Evolutionary conservation across 768 basidiomycete genomes (phyloP), one percentile per base, ranked within the genome.

Genomic region (Mycena crocata): DNA sequence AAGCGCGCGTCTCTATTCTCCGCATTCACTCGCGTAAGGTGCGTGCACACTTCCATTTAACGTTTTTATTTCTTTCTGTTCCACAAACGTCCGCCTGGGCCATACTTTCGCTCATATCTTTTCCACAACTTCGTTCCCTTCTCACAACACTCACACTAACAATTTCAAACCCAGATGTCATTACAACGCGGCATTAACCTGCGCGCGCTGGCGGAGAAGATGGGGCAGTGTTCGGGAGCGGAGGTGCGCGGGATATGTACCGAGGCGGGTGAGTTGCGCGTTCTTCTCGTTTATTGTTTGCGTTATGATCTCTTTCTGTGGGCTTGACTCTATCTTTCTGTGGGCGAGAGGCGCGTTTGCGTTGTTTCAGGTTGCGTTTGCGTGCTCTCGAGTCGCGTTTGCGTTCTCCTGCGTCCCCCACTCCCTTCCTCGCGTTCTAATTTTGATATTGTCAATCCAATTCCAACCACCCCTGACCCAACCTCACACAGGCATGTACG

Each of bases 151-250:
- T n/a, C n/a, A n/a, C n/a, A n/a, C n/a, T n/a, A n/a, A n/a, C n/a
- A n/a, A 21, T 1, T 39, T 68, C n/a, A n/a, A n/a, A n/a, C n/a
- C n/a, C n/a, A 95, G 93, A 99, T 99, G 97, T 98, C 95, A 1
- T 84, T 99, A 32, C 97, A 99, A 81, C 88, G 97, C 64, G 96
- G 96, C 2, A 99, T 99, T 79, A 96, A 99, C 81, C 86, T 98
- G n/a, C 92, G 95, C 19, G 90, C 92, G 2, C 84, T 99, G 3
- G 97, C 97, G 0, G 97, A 99, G 78, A 99, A 99, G 86, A 99
- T 99, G 97, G 97, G 97, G 0, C 95, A 98, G 75, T 98, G 97
- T 76, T 97, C 95, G 2, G 97, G 97, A 71, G 97, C 97, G 2
- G 97, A 99, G 78, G 97, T 98, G 19, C 87, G 97, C 19, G 97